Evolutionary conservation across 108 stramenopile genomes (phyloP), one percentile per base, ranked within the genome.

Genomic region (Nitzschia sp.): DNA sequence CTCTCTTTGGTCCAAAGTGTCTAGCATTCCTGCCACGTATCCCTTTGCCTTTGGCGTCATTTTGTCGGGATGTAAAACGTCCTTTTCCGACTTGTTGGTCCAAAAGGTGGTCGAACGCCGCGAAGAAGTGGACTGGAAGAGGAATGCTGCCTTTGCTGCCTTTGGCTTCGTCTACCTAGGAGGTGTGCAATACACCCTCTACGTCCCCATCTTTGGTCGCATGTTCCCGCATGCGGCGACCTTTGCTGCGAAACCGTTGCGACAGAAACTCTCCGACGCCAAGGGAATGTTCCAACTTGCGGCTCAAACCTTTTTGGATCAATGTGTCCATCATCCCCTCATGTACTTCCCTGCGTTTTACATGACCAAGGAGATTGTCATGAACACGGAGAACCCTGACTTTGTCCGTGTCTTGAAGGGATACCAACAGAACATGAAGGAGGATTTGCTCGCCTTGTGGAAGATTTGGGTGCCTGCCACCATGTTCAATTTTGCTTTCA

Each of bases 261-360:
- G 76, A 10, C 86, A 90, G 19, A 96, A 96, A 75, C 10, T 91
- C 24, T 79, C 73, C 52, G 92, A 93, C 67, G 55, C 62, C 20
- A 67, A 67, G 51, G 95, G 92, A 19, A 70, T 89, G 42, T 59
- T 75, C 19, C 55, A 65, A 22, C 29, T 70, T 8, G 65, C 52
- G 37, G 69, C 80, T 0, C 80, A 77, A 63, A 60, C 59, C 29
- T 78, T 80, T 34, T 51, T 75, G 38, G 73, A 83, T 70, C 72
- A 81, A 73, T 78, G 73, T 67, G 81, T 92, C 0, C 87, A 92
- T 76, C 95, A 96, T 77, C 95, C 95, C 10, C 53, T 94, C 10
- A 79, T 92, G 73, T 96, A 96, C 72, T 96, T 96, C 70, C 95
- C 95, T 17, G 91, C 83, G 8, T 96, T 96, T 81, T 96, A 96